These are phyloP conservation scores for Rubroboletus satanas DNA, from an alignment of 768 basidiomycete species.

Conservation along the genomic window DNA sequence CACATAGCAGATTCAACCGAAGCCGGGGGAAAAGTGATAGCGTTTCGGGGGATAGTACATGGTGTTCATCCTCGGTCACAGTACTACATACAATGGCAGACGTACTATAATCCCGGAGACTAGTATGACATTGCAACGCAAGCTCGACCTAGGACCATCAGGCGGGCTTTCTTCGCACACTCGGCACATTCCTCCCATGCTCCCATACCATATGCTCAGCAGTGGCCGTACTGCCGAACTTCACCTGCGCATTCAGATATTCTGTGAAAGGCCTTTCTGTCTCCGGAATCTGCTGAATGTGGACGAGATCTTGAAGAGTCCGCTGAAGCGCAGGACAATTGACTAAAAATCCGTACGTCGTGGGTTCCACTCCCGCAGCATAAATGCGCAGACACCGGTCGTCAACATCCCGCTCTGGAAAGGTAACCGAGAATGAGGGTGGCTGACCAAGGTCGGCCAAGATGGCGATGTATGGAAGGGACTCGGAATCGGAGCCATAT, in stretches of 20 bases:
- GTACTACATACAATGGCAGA: no score
- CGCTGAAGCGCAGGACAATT: background rate
- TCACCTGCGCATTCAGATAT: background rate
- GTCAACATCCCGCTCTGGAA: background rate
- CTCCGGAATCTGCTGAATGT: background rate
- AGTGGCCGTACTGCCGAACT: background rate
- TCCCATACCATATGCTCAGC: background rate
- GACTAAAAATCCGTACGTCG: background rate
- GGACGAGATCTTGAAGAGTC: background rate
- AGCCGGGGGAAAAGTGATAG: no score
- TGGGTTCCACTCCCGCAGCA: background rate
- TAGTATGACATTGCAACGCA: no score
- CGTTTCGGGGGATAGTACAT: no score
- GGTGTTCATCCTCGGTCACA: no score
- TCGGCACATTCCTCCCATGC: background rate
- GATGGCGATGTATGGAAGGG: no score
- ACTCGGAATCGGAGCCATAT: background rate
- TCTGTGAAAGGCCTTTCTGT: background rate
- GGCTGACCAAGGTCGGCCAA: no score
- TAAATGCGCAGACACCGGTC: background rate
- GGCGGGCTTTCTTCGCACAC: no score
- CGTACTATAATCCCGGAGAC: no score
- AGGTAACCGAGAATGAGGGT: background rate
- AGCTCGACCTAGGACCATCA: no score
- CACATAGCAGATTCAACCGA: no score